These are phyloP conservation scores for Neoarthrinium moseri DNA, from an alignment of 2,329 filamentous ascomycete genomes.

Conservation along the genomic window DNA sequence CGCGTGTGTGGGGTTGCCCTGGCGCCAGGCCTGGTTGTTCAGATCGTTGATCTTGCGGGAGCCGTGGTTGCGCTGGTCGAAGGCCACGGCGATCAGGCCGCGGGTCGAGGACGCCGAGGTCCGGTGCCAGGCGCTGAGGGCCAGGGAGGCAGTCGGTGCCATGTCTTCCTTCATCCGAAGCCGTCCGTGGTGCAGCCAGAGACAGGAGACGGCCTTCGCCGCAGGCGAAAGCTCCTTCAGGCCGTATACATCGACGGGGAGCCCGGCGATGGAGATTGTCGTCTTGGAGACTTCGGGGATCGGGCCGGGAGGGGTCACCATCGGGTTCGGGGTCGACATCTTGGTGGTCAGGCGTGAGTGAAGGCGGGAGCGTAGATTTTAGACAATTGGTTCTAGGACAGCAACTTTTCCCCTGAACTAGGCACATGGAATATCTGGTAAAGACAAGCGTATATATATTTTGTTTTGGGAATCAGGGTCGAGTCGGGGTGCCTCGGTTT, in stretches of 20 bases:
- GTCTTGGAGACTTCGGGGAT: conserved; percentile 56
- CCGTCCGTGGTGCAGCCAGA: conserved; percentile 91
- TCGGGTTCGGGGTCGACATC: conserved; percentile 8
- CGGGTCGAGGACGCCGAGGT: conserved; percentile 24
- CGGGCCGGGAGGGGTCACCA: not conserved
- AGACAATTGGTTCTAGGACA: not conserved
- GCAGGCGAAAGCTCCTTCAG: conserved; percentile 65
- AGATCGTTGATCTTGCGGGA: conserved; percentile 62
- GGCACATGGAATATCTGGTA: not conserved
- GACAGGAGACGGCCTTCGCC: conserved; percentile 62
- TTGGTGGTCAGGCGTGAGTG: not conserved
- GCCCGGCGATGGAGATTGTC: conserved; percentile 72
- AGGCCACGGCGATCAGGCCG: conserved; percentile 77
- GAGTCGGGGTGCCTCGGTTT: not conserved
- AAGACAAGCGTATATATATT: not conserved
- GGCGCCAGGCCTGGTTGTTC: conserved; percentile 76
- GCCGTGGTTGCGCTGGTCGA: conserved; percentile 94
- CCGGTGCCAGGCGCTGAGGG: conserved; percentile 57
- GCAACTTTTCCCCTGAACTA: not conserved
- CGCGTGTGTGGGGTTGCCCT: conserved; percentile 78
- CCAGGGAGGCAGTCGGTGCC: conserved; percentile 68
- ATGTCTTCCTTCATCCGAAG: conserved; percentile 70
- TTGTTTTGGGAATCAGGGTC: not conserved
- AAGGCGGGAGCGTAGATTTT: no score
- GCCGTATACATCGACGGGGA: conserved; percentile 78